Evolutionary conservation across 768 basidiomycete species (phyloP), one percentile per base, ranked within the genome.

Genomic region (Multifurca ochricompacta): DNA sequence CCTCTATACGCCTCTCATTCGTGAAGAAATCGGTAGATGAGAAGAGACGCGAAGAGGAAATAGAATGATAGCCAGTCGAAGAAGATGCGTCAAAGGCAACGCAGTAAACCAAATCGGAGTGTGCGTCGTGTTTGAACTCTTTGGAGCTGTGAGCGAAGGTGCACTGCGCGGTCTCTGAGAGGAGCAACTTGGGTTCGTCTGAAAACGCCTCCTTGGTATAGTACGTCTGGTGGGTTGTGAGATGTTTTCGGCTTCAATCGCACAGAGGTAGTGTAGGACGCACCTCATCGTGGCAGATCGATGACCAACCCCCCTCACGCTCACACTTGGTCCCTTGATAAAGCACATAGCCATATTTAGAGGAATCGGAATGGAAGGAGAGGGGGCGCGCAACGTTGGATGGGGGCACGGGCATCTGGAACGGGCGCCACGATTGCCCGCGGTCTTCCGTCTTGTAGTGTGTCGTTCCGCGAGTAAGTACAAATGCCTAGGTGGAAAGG

Each of bases 371-470:
- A 63, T 98, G 93, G 73, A 98, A 99, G 0, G 89, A 82, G 4
- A 99, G 77, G 2, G 89, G 88, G 27, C 72, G 70, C 3, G 75
- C 54, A 11, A 85, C 75, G 40, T 77, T 70, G 0, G 85, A 79
- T 0, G 87, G 84, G 0, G 74, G 61, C 6, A 78, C 46, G 5
- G 84, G 80, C 34, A 91, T 76, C 2, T 83, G 72, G 67, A 97
- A 98, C 0, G 79, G 66, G 49, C 81, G 80, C 95, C 95, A 99
- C 31, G 85, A 81, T 69, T 78, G 81, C 51, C 96, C 95, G 56
- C 87, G 79, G 69, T 99, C 86, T 32, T 82, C 79, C 3, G 96
- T 93, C 30, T 87, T 83, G 69, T 89, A 99, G 68, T 98, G 94
- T 19, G 66, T 88, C 10, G 56, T 81, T n/a, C 73, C 74, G 25